phyloP scores from a whole-genome alignment of 2,329 filamentous ascomycete genomes.

The Fusarium siculi region DNA sequence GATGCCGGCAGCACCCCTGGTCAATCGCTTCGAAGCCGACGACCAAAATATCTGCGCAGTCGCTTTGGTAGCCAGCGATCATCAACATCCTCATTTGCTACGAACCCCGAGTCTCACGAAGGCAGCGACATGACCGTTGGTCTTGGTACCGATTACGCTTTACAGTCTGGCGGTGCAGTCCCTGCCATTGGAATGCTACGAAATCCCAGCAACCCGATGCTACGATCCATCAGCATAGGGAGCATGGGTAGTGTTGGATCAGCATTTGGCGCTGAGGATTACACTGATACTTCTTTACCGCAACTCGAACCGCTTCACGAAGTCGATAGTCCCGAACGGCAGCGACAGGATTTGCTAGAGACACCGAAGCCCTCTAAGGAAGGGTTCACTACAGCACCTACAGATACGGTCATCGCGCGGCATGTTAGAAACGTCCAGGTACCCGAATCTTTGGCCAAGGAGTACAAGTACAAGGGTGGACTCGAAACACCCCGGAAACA shows the following conservation, averaged over 20 bases:
- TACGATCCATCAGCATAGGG: constrained; percentile 84
- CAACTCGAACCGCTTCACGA: constrained; percentile 64
- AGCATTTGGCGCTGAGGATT: constrained; percentile 67
- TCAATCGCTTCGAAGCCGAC: constrained; percentile 57
- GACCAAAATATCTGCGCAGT: constrained; percentile 68
- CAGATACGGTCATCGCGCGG: constrained; percentile 87
- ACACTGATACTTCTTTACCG: constrained; percentile 55
- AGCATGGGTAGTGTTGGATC: constrained; percentile 93
- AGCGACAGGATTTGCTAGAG: constrained; percentile 61
- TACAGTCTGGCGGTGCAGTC: constrained; percentile 82
- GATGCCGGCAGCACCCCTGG: constrained; percentile 62
- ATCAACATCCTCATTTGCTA: constrained; percentile 68
- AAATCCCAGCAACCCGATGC: constrained; percentile 66
- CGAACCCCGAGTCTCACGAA: constrained; percentile 63
- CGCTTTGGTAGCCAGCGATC: constrained; percentile 68
- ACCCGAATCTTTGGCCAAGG: constrained; percentile 85
- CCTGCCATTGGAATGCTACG: constrained; percentile 65
- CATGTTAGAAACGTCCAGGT: constrained; percentile 92
- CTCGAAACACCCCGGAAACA: constrained; percentile 68
- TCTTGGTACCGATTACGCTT: constrained; percentile 77
- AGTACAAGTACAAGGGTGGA: constrained; percentile 82
- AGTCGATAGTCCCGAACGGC: constrained; percentile 55
- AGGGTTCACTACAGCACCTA: constrained; percentile 70
- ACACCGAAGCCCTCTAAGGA: constrained; percentile 75
- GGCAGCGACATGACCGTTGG: constrained; percentile 80